Percentiles rank a stretch among this genome's conserved stretches.
These are phyloP conservation scores for Areca catechu DNA, from an alignment of 176 grass and related monocot genomes.

Conservation along the genomic window DNA sequence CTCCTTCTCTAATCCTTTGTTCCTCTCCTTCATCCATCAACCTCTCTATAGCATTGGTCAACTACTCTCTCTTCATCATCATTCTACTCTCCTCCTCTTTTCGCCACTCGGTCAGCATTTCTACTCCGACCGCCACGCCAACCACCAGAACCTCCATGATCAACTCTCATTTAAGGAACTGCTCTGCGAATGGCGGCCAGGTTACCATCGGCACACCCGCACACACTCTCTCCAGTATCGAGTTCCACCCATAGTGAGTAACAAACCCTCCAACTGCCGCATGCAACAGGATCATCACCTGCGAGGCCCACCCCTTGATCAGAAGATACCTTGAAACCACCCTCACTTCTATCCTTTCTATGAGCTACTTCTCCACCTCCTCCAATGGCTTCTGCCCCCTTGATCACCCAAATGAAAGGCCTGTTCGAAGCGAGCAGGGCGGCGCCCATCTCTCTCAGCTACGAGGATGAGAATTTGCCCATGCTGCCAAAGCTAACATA, in stretches of 20 bases:
- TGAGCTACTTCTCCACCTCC: conserved; percentile 28
- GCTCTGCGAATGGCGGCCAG: conserved; percentile 63
- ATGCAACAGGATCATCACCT: conserved; percentile 52
- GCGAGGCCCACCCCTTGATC: conserved; percentile 53
- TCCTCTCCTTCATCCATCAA: conserved; percentile 32
- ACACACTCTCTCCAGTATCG: conserved; percentile 52
- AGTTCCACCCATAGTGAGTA: conserved; percentile 89
- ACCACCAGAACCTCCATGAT: conserved; percentile 50
- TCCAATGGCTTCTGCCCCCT: conserved; percentile 20
- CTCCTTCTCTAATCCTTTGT: conserved; percentile 26
- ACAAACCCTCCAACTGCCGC: conserved; percentile 48
- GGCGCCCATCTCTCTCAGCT: conserved; percentile 50
- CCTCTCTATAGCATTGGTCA: conserved; percentile 24
- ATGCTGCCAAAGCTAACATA: conserved; percentile 70
- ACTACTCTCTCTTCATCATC: conserved; percentile 23
- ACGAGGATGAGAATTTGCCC: conserved; percentile 25
- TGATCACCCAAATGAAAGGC: conserved; percentile 56
- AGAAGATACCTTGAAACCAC: conserved; percentile 23
- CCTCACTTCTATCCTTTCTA: conserved; percentile 20
- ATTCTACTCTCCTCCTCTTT: background rate
- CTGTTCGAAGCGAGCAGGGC: conserved; percentile 32
- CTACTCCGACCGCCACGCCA: conserved; percentile 49
- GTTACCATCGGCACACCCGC: conserved; percentile 43
- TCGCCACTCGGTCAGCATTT: conserved; percentile 4
- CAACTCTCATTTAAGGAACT: conserved; percentile 73